These are phyloP conservation scores for Colletotrichum lentis DNA, from an alignment of 2,329 filamentous ascomycete species.

Conservation along the genomic window DNA sequence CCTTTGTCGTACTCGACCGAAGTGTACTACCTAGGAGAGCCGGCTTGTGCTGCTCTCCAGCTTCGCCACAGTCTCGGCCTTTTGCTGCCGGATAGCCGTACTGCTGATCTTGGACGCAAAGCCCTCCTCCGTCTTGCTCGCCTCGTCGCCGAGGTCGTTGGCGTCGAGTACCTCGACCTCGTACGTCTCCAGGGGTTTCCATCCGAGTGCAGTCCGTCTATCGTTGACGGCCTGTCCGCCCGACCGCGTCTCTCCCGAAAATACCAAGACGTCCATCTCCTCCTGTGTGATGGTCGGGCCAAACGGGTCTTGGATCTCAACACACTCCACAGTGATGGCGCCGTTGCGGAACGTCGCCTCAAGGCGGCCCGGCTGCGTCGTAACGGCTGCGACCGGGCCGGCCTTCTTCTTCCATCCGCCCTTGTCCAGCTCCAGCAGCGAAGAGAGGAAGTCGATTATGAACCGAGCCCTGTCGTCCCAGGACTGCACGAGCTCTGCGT, in stretches of 20 bases:
- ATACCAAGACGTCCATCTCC: conserved; percentile 79
- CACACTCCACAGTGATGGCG: conserved; percentile 74
- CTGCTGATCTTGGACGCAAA: conserved; percentile 92
- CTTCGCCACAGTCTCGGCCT: conserved; percentile 43
- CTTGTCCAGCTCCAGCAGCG: conserved; percentile 58
- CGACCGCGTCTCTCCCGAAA: conserved; percentile 86
- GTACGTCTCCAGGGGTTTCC: conserved; percentile 78
- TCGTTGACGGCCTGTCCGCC: conserved; percentile 88
- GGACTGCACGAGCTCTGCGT: conserved; percentile 78
- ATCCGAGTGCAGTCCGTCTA: conserved; percentile 78
- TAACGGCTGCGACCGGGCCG: conserved; percentile 45
- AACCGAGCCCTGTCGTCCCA: conserved; percentile 78
- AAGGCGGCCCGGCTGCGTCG: conserved; percentile 51
- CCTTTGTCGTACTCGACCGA: background rate
- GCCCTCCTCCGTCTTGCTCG: conserved; percentile 61
- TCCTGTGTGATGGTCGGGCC: conserved; percentile 89
- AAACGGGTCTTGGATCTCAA: conserved; percentile 86
- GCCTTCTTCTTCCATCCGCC: conserved; percentile 55
- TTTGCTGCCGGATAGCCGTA: conserved; percentile 75
- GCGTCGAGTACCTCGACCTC: conserved; percentile 89
- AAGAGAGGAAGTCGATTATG: conserved; percentile 77
- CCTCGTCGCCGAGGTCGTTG: conserved; percentile 57
- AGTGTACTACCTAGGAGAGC: background rate
- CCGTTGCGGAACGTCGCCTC: conserved; percentile 66
- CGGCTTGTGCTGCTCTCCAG: conserved; percentile 8